Conservation (phyloP, 352 stramenopile species). For the Pythium monospermum region DNA sequence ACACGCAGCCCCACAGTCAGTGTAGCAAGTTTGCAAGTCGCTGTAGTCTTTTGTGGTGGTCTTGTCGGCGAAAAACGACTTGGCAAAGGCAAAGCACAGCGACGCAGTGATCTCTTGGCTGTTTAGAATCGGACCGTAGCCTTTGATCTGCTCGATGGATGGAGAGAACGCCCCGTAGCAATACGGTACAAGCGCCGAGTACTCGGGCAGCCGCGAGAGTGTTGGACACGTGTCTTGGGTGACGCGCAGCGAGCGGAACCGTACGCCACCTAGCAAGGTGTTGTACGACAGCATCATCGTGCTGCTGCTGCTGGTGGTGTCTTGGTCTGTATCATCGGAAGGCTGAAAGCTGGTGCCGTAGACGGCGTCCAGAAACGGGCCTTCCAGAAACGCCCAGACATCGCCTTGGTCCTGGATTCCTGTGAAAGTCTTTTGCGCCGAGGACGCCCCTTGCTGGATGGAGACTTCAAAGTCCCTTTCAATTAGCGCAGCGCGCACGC, state of each 20-base stretch:
- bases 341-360: conserved; percentile 28
- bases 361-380: conserved; percentile 49
- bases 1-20: conserved; percentile 37
- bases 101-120: conserved; percentile 37
- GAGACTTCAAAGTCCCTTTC: conserved; percentile 42
- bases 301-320: conserved; percentile 7
- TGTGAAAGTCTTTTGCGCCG: conserved; percentile 37
- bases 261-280: conserved; percentile 43
- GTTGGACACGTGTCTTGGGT: conserved; percentile 40
- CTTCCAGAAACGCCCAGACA: conserved; percentile 59
- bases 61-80: conserved; percentile 41
- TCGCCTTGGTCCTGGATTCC: conserved; percentile 54
- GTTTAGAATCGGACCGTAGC: conserved; percentile 63
- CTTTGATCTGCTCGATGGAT: conserved; percentile 29
- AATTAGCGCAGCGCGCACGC: conserved; percentile 39
- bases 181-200: conserved; percentile 48
- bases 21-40: conserved; percentile 51
- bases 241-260: conserved; percentile 52
- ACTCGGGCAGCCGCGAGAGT: conserved; percentile 53
- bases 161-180: conserved; percentile 51
- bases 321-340: conserved; percentile 3
- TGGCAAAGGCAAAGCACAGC: conserved; percentile 38
- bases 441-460: conserved; percentile 13
- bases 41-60: conserved; percentile 36
- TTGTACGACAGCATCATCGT: conserved; percentile 47